Percentiles rank a stretch among this genome's conserved stretches.
Conservation (phyloP, 805 yeast genomes). For the Metschnikowia vanudenii region DNA sequence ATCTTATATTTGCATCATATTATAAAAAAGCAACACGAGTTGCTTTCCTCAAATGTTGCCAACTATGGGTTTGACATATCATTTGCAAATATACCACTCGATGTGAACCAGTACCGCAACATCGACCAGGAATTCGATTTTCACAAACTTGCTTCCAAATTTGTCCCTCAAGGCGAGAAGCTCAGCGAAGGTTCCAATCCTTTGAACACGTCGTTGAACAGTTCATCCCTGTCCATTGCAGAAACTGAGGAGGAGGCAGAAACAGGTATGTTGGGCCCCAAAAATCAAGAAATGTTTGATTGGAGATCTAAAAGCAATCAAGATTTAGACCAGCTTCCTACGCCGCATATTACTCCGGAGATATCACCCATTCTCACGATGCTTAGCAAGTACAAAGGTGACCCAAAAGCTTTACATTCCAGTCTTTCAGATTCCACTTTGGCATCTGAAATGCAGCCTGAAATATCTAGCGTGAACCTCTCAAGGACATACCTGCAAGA, state of each 20-base stretch:
- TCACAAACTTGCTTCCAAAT: constrained; percentile 25
- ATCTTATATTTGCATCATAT: constrained; percentile 66
- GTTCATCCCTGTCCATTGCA: constrained; percentile 2
- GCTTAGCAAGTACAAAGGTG: constrained; percentile 24
- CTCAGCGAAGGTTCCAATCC: not conserved
- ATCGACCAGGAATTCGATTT: constrained; percentile 57
- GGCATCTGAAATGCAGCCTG: not conserved
- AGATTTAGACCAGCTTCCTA: constrained; percentile 21
- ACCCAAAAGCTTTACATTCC: not conserved
- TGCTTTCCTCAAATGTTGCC: constrained; percentile 29
- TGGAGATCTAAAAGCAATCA: not conserved
- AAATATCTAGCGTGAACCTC: not conserved
- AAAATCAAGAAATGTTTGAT: not conserved
- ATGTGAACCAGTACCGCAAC: constrained; percentile 58
- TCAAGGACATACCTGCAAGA: not conserved
- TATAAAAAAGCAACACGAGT: constrained; percentile 49
- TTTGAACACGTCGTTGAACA: not conserved
- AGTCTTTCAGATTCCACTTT: not conserved
- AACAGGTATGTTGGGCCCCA: not conserved
- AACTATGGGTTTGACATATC: constrained; percentile 42
- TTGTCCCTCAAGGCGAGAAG: not conserved
- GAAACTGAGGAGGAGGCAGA: constrained; percentile 7
- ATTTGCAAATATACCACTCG: constrained; percentile 55
- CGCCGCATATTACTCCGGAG: constrained; percentile 40
- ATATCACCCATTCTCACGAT: constrained; percentile 35